Evolutionary conservation across 129 eudicot species (phyloP).

Genomic region (Artemisia argyi): DNA sequence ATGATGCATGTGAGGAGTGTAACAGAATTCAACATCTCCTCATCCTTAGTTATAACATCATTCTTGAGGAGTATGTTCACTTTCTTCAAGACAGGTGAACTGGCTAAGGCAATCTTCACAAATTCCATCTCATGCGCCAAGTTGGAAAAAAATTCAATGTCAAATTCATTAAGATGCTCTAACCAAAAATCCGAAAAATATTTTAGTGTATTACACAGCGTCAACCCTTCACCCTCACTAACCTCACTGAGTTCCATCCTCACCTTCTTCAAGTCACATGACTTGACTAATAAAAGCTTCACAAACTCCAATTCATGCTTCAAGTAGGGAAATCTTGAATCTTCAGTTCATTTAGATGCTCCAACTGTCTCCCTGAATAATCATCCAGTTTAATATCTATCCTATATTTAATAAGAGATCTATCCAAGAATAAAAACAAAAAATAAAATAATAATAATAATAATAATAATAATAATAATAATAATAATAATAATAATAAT

Average conservation of each 20-base stretch:
- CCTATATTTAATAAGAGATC: neutral
- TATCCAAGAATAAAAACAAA: neutral
- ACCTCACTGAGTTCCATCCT: neutral
- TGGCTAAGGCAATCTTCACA: neutral
- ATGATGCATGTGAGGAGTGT: neutral
- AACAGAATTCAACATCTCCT: no score
- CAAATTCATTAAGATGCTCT: neutral
- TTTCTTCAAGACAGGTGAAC: conserved; percentile 2
- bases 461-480: no score
- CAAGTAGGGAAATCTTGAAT: neutral
- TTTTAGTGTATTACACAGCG: neutral
- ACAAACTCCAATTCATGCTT: neutral
- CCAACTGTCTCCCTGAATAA: neutral
- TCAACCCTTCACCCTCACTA: neutral
- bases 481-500: no score
- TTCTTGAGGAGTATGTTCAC: neutral
- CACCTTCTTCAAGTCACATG: neutral
- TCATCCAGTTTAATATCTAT: neutral
- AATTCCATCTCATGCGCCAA: neutral
- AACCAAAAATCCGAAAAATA: neutral
- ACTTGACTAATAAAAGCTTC: neutral
- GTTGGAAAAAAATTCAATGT: neutral
- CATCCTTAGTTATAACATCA: neutral
- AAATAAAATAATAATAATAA: no score
- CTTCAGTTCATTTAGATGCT: neutral